A percentile compares a stretch with the other conserved stretches of the same genome.
Conservation (phyloP, 2,329 filamentous ascomycete species). For the Parasarocladium wereldwijsianum region DNA sequence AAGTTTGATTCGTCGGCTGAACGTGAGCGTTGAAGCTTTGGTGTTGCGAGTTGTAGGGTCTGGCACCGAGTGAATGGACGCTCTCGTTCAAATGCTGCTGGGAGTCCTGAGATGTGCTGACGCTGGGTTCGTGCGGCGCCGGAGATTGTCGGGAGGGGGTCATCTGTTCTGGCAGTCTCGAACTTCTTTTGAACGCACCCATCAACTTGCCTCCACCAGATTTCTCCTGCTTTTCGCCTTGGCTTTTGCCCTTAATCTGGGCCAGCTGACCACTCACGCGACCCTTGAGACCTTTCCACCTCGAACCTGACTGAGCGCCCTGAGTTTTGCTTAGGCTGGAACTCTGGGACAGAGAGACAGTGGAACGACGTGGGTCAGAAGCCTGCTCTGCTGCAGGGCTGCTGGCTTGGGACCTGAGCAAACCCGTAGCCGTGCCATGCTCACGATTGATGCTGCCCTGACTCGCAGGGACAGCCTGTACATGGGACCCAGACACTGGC, state of each 20-base stretch:
- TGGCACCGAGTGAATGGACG: too few relatives aligned
- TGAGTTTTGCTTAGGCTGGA: slow-evolving; percentile 2
- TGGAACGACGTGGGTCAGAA: background rate
- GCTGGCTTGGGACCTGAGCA: background rate
- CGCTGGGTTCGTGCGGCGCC: too few relatives aligned
- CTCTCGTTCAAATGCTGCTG: too few relatives aligned
- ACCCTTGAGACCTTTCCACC: slow-evolving; percentile 19
- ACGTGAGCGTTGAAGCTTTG: too few relatives aligned
- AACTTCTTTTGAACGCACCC: slow-evolving; percentile 17
- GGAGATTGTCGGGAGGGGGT: too few relatives aligned
- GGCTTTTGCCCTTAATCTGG: slow-evolving; percentile 3
- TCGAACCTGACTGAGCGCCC: slow-evolving; percentile 11
- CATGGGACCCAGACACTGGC: too few relatives aligned
- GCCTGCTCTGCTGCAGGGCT: slow-evolving; percentile 1
- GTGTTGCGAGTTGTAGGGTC: too few relatives aligned
- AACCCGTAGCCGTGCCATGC: too few relatives aligned
- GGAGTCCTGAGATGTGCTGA: too few relatives aligned
- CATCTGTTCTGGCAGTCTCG: slow-evolving; percentile 17
- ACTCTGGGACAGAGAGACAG: slow-evolving; percentile 2
- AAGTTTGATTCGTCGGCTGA: too few relatives aligned
- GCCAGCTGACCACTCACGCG: slow-evolving; percentile 17
- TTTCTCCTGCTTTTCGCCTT: slow-evolving; percentile 10
- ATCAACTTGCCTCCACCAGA: slow-evolving; percentile 13
- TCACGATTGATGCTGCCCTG: too few relatives aligned
- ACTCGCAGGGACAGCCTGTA: too few relatives aligned